Evolutionary conservation across 345 rosid species (phyloP).

Genomic region (Dimocarpus longan): DNA sequence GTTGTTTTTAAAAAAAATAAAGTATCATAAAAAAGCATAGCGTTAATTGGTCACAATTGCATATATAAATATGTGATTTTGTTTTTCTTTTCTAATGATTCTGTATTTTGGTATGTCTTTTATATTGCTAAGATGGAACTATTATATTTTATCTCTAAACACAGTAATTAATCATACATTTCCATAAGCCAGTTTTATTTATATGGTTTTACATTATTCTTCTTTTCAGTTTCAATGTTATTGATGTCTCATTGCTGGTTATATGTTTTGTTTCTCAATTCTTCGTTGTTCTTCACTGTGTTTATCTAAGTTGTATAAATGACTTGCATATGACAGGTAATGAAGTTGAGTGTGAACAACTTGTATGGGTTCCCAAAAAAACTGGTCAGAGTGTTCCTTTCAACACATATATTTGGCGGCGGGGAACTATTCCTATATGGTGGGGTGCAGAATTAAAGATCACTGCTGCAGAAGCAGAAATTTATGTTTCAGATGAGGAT

Average conservation of each 20-base stretch:
- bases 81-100: too few species aligned
- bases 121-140: neutral
- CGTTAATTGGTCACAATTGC: neutral
- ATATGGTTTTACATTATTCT: conserved; percentile 4
- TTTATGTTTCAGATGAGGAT: conserved; percentile 81
- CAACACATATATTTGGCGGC: conserved; percentile 86
- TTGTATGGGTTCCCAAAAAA: conserved; percentile 88
- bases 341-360: conserved; percentile 98
- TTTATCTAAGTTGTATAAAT: conserved; percentile 34
- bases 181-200: neutral
- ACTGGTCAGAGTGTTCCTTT: conserved; percentile 79
- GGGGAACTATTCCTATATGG: conserved; percentile 98
- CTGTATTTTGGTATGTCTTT: neutral
- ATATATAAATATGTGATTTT: neutral
- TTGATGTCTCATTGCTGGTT: conserved; percentile 17
- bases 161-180: neutral
- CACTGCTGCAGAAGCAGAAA: conserved; percentile 96
- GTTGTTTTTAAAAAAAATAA: neutral
- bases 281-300: conserved; percentile 22
- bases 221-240: neutral
- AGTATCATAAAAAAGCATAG: neutral
- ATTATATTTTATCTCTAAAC: neutral
- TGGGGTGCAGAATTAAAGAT: conserved; percentile 98
- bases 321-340: conserved; percentile 69
- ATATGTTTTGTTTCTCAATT: conserved; percentile 12